Percentiles rank a stretch among this genome's conserved stretches.
Conservation (phyloP, 768 basidiomycete genomes). For the Termitomyces sp. region DNA sequence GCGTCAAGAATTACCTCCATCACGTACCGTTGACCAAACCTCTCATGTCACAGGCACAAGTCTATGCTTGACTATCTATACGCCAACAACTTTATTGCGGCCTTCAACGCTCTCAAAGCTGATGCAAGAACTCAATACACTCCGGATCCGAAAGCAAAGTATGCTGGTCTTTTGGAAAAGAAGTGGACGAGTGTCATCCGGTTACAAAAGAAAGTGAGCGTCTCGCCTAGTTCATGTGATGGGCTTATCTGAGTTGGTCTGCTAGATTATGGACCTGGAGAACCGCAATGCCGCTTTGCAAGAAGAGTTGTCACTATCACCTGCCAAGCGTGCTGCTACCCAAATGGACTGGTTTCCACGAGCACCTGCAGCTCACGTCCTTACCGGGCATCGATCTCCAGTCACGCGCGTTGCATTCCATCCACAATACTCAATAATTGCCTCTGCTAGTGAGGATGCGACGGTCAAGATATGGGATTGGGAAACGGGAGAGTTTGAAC, state of each 20-base stretch:
- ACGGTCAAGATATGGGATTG: conserved; percentile 96
- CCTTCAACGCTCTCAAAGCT: conserved; percentile 58
- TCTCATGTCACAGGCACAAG: conserved; percentile 54
- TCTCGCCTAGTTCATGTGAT: conserved; percentile 1
- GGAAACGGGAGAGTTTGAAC: conserved; percentile 92
- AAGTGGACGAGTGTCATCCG: conserved; percentile 98
- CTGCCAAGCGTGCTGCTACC: conserved; percentile 53
- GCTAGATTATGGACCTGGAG: conserved; percentile 93
- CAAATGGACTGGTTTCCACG: conserved; percentile 88
- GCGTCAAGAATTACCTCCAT: conserved; percentile 13
- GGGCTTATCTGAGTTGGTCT: background rate
- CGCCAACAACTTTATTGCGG: conserved; percentile 59
- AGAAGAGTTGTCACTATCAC: conserved; percentile 59
- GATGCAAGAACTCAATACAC: conserved; percentile 61
- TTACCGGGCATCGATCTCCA: conserved; percentile 72
- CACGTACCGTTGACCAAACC: conserved; percentile 1
- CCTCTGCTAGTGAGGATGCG: conserved; percentile 85
- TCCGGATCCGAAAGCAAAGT: conserved; percentile 85
- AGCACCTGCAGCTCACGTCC: conserved; percentile 76
- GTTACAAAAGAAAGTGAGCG: conserved; percentile 85
- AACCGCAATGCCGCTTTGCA: conserved; percentile 76
- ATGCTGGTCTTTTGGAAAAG: conserved; percentile 88
- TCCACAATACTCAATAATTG: conserved; percentile 78
- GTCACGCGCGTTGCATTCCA: conserved; percentile 85
- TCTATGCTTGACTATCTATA: conserved; percentile 80